Conservation (phyloP, 2,329 filamentous ascomycete species). For the Talaromyces atroroseus region DNA sequence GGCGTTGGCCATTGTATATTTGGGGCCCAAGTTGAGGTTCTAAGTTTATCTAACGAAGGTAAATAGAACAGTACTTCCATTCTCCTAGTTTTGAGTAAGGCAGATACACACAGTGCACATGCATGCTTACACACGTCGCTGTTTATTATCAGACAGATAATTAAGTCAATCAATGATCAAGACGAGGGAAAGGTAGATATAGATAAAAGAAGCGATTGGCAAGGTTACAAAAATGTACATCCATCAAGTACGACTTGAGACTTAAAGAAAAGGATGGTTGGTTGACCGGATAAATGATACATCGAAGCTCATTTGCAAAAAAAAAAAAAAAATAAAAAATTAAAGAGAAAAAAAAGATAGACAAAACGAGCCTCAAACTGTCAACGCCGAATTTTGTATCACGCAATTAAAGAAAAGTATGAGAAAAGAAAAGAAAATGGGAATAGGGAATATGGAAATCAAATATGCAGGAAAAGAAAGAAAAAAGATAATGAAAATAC, state of each 20-base stretch:
- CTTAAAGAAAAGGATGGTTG: background rate
- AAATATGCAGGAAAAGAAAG: slow-evolving; percentile 9
- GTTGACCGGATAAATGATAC: slow-evolving; percentile 6
- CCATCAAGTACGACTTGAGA: background rate
- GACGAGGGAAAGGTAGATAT: background rate
- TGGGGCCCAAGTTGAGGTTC: slow-evolving; percentile 82
- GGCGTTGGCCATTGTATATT: slow-evolving; percentile 73
- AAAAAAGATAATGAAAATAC: slow-evolving; percentile 23
- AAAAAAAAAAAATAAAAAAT: slow-evolving; percentile 19
- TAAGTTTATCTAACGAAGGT: slow-evolving; percentile 34
- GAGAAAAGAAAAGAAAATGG: slow-evolving; percentile 10
- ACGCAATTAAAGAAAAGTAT: slow-evolving; percentile 21
- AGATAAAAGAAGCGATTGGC: background rate
- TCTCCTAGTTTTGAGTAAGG: background rate
- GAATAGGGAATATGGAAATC: slow-evolving; percentile 13
- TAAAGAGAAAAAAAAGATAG: slow-evolving; percentile 18
- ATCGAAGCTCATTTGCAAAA: slow-evolving; percentile 11
- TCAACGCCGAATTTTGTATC: slow-evolving; percentile 30
- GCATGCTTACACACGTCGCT: background rate
- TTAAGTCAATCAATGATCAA: background rate
- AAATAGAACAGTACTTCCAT: background rate
- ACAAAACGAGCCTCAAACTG: slow-evolving; percentile 29
- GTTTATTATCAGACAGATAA: slow-evolving; percentile 16
- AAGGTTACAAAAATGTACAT: background rate
- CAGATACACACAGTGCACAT: background rate